Evolutionary conservation across 495 filamentous ascomycete species (phyloP).

Genomic region (Penicillium angulare): DNA sequence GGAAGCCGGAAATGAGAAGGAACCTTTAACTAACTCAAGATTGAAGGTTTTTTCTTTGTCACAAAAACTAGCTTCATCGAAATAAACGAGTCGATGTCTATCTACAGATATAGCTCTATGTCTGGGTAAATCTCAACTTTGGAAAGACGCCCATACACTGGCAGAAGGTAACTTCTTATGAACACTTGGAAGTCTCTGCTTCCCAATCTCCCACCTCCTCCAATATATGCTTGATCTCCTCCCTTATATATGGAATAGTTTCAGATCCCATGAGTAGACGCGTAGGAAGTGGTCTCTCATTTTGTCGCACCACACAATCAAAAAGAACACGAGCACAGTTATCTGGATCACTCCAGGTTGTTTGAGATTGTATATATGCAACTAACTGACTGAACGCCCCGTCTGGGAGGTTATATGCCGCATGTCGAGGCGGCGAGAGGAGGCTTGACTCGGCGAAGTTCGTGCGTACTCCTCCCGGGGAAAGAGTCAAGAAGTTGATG

Average conservation of each 20-base stretch:
- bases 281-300: slow-evolving; percentile 13
- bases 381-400: slow-evolving; percentile 17
- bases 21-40: too few relatives aligned
- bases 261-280: slow-evolving; percentile 24
- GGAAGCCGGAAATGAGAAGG: too few relatives aligned
- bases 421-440: slow-evolving; percentile 14
- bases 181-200: slow-evolving; percentile 18
- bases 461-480: slow-evolving; percentile 23
- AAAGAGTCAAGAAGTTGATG: slow-evolving; percentile 22
- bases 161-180: too few relatives aligned
- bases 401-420: slow-evolving; percentile 17
- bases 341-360: slow-evolving; percentile 24
- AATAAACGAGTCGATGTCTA: too few relatives aligned
- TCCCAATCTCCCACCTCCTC: slow-evolving; percentile 23
- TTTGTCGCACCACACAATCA: slow-evolving; percentile 13
- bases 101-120: too few relatives aligned
- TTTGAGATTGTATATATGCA: slow-evolving; percentile 11
- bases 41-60: too few relatives aligned
- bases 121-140: too few relatives aligned
- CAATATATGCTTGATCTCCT: slow-evolving; percentile 15
- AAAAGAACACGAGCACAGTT: slow-evolving; percentile 21
- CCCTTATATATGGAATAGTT: slow-evolving; percentile 15
- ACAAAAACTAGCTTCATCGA: too few relatives aligned
- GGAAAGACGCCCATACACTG: too few relatives aligned
- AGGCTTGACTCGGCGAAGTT: slow-evolving; percentile 19